Conservation (phyloP, 805 yeast genomes). For the Lipomyces chichibuensis region DNA sequence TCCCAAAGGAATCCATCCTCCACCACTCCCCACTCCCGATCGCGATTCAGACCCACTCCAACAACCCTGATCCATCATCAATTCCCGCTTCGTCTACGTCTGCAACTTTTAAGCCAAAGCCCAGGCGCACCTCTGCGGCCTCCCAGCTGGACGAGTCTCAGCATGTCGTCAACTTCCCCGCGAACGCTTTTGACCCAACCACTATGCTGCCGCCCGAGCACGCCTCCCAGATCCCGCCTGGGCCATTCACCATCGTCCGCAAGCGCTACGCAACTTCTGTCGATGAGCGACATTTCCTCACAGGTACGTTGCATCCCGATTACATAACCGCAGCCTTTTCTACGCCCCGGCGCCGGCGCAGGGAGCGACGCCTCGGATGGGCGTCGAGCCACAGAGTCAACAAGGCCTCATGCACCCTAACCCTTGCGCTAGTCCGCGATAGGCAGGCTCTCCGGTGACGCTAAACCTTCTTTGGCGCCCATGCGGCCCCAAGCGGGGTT, state of each 20-base stretch:
- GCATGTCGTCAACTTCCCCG: conserved; percentile 33
- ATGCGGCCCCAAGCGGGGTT: conserved; percentile 46
- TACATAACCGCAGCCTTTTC: background rate
- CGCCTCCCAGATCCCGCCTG: conserved; percentile 27
- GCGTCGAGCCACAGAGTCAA: background rate
- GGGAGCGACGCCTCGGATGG: too few relatives aligned
- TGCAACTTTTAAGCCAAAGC: background rate
- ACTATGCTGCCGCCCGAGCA: conserved; percentile 33
- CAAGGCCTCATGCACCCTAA: background rate
- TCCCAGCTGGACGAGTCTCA: conserved; percentile 14
- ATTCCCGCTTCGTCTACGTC: background rate
- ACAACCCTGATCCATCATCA: background rate
- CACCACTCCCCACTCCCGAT: background rate
- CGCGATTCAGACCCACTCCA: background rate
- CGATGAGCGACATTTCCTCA: conserved; percentile 55
- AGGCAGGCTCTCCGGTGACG: background rate
- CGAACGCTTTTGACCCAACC: conserved; percentile 20
- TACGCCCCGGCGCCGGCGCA: too few relatives aligned
- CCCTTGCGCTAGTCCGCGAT: background rate
- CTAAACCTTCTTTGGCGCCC: background rate
- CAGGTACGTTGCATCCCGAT: conserved; percentile 27
- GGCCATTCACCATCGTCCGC: conserved; percentile 27
- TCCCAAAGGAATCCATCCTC: background rate
- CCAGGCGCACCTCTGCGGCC: background rate
- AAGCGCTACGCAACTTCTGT: conserved; percentile 72